These are phyloP conservation scores for Calonectria pteridis DNA, from an alignment of 2,329 filamentous ascomycete genomes.

Conservation along the genomic window DNA sequence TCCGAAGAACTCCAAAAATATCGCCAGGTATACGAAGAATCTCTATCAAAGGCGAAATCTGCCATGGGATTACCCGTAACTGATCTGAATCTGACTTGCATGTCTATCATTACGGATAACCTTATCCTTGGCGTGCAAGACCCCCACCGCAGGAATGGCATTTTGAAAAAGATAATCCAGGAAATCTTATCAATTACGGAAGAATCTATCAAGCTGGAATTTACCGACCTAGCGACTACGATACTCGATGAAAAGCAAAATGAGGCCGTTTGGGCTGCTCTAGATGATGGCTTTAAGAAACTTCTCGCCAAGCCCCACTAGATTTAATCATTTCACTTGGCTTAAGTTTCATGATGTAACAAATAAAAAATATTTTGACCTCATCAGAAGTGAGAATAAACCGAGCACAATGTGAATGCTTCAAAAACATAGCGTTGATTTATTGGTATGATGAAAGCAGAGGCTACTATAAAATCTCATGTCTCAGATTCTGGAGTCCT, in stretches of 20 bases:
- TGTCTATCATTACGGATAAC: neutral
- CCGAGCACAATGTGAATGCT: neutral
- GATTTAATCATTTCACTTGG: neutral
- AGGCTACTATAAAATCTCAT: neutral
- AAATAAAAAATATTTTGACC: no score
- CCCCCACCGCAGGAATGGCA: neutral
- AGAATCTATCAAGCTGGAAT: neutral
- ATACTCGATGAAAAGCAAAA: neutral
- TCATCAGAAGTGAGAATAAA: neutral
- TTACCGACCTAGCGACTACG: neutral
- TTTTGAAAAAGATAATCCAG: neutral
- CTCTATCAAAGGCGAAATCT: neutral
- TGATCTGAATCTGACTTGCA: neutral
- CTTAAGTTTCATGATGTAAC: neutral
- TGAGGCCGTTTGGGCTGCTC: neutral
- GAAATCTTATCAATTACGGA: neutral
- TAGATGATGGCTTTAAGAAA: neutral
- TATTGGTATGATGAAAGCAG: neutral
- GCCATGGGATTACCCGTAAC: neutral
- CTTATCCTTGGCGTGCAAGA: neutral
- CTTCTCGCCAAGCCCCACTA: neutral
- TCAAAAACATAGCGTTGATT: neutral
- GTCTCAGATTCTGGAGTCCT: neutral
- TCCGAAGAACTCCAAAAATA: neutral
- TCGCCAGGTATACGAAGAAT: neutral